These are phyloP conservation scores for Cladosporium sp. DNA, from an alignment of 2,329 filamentous ascomycete species.

Conservation along the genomic window DNA sequence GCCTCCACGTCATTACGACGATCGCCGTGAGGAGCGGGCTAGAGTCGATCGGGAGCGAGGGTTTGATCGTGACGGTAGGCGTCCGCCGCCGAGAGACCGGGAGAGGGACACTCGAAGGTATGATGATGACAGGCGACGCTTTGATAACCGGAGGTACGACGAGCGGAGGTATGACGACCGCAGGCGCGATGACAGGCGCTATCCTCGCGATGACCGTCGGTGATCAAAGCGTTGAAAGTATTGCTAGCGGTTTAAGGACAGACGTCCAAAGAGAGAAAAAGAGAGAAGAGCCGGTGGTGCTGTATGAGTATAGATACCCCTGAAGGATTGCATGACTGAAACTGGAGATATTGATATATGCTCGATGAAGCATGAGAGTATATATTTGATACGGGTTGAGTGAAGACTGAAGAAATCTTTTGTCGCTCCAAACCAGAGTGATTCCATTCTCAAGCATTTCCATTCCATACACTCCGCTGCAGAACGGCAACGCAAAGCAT, in stretches of 20 bases:
- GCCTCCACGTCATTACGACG: not conserved
- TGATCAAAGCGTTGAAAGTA: not conserved
- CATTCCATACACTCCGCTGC: no score
- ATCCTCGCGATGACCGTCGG: conserved; percentile 2
- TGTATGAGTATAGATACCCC: conserved; percentile 7
- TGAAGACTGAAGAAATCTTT: no score
- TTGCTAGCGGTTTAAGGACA: not conserved
- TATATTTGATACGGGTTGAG: no score
- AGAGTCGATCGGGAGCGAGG: conserved; percentile 22
- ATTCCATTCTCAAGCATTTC: no score
- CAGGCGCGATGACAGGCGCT: conserved; percentile 6
- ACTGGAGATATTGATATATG: not conserved
- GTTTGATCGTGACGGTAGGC: conserved; percentile 12
- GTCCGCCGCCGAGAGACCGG: conserved; percentile 10
- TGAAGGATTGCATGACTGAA: not conserved
- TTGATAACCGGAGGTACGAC: conserved; percentile 21
- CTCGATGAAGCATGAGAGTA: no score
- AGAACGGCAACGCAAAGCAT: not conserved
- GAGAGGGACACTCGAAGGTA: conserved; percentile 23
- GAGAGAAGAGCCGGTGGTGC: not conserved
- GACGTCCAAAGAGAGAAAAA: not conserved
- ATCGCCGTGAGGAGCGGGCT: conserved; percentile 21
- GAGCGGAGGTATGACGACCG: conserved; percentile 17
- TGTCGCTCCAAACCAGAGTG: no score
- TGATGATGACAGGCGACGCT: conserved; percentile 27